Evolutionary conservation across 768 basidiomycete genomes (phyloP).

Genomic region (Podaxis carcinomalis): DNA sequence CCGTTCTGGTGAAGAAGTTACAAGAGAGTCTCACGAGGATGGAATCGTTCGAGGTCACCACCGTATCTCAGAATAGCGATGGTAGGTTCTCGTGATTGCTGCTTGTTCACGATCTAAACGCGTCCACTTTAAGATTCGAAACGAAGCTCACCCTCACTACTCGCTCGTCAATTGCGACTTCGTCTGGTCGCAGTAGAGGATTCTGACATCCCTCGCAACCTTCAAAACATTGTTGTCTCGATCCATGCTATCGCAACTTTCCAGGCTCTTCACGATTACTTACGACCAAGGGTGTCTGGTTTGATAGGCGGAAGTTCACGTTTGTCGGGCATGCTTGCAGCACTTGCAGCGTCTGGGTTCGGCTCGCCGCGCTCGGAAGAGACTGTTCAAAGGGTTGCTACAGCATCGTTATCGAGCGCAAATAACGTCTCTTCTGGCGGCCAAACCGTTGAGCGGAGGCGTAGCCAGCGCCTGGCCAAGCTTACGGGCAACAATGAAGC

Average conservation of each 20-base stretch:
- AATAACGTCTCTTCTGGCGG: constrained; percentile 29
- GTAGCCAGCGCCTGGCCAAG: constrained; percentile 82
- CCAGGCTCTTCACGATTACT: constrained; percentile 94
- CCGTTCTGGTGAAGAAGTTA: constrained; percentile 87
- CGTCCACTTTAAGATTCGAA: constrained; percentile 61
- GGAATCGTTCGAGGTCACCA: constrained; percentile 94
- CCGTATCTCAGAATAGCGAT: constrained; percentile 78
- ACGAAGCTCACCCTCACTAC: constrained; percentile 82
- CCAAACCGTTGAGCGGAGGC: constrained; percentile 48
- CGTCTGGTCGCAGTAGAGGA: constrained; percentile 88
- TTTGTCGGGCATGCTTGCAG: constrained; percentile 87
- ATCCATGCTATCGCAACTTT: constrained; percentile 98
- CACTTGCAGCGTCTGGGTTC: constrained; percentile 76
- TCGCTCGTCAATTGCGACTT: constrained; percentile 90
- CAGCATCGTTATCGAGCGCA: constrained; percentile 24
- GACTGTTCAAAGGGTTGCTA: constrained; percentile 19
- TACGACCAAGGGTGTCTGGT: constrained; percentile 85
- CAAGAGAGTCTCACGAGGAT: constrained; percentile 94
- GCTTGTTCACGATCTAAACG: constrained; percentile 3
- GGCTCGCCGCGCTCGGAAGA: constrained; percentile 43
- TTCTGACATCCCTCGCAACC: constrained; percentile 79
- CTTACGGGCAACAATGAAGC: constrained; percentile 25
- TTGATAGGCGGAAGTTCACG: constrained; percentile 59
- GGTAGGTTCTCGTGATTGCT: constrained; percentile 41
- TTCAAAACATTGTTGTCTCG: constrained; percentile 91